phyloP scores from a whole-genome alignment of 768 basidiomycete genomes.

The Hirschioporus abietinus region DNA sequence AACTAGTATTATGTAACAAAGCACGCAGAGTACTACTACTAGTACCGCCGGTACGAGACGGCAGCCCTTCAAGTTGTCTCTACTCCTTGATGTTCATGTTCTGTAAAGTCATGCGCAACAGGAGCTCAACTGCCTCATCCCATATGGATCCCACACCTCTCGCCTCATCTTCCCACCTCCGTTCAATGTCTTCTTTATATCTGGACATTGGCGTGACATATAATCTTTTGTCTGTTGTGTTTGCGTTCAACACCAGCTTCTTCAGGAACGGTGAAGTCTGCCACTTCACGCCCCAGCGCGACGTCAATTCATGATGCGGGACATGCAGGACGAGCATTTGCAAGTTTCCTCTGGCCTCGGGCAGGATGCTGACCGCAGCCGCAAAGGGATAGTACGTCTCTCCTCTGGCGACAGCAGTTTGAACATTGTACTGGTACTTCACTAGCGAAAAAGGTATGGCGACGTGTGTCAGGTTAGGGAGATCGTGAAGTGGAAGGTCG shows the following conservation, averaged over 20 bases:
- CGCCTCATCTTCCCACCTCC: background rate
- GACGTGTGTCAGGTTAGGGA: background rate
- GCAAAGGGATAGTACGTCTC: background rate
- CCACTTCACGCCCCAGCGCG: background rate
- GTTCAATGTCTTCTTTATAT: constrained; percentile 9
- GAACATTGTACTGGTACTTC: background rate
- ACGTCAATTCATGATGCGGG: background rate
- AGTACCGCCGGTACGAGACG: too few species aligned
- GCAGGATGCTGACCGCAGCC: background rate
- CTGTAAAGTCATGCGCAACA: background rate
- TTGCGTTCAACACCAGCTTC: background rate
- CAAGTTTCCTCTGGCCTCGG: background rate
- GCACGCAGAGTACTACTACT: too few species aligned
- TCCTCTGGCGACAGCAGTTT: background rate
- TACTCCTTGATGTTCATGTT: background rate
- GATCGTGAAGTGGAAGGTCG: background rate
- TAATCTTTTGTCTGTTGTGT: constrained; percentile 3
- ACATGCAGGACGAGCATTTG: background rate
- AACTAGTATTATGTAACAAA: too few species aligned
- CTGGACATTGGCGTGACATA: constrained; percentile 11
- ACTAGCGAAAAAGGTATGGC: background rate
- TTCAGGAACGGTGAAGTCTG: background rate
- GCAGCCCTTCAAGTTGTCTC: too few species aligned
- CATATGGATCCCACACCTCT: background rate
- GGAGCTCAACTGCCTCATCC: background rate